These are phyloP conservation scores for Pestalotiopsis sp. DNA, from an alignment of 2,329 filamentous ascomycete species.

Conservation along the genomic window DNA sequence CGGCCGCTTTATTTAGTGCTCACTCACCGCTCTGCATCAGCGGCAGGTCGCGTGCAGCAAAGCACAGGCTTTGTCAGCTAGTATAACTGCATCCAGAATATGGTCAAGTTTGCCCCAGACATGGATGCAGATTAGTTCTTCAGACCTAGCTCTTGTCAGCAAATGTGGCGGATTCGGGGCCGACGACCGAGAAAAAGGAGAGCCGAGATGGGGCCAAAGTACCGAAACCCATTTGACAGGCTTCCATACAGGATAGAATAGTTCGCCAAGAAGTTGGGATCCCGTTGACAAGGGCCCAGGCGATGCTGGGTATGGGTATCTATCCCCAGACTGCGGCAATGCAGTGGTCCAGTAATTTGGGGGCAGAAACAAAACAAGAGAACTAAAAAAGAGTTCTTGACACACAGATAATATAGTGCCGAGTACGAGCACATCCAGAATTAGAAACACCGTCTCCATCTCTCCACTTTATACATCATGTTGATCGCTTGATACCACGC, in stretches of 20 bases:
- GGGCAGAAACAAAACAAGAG: not conserved
- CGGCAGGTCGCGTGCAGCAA: not conserved
- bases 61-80: not conserved
- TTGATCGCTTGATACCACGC: not conserved
- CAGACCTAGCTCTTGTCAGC: not conserved
- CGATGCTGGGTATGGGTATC: not conserved
- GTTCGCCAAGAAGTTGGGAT: not conserved
- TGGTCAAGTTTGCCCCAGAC: not conserved
- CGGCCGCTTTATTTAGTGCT: not conserved
- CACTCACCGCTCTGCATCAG: not conserved
- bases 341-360: not conserved
- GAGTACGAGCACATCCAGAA: not conserved
- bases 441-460: not conserved
- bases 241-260: not conserved
- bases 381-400: not conserved
- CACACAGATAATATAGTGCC: not conserved
- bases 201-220: not conserved
- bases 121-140: not conserved
- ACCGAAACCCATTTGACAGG: not conserved
- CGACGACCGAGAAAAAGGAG: not conserved
- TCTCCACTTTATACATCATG: not conserved
- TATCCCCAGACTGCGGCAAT: not conserved
- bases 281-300: not conserved
- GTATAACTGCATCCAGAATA: not conserved
- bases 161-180: not conserved